Base-by-base conservation (phyloP, 2,329 filamentous ascomycete species). In the Colletotrichum sp. region DNA sequence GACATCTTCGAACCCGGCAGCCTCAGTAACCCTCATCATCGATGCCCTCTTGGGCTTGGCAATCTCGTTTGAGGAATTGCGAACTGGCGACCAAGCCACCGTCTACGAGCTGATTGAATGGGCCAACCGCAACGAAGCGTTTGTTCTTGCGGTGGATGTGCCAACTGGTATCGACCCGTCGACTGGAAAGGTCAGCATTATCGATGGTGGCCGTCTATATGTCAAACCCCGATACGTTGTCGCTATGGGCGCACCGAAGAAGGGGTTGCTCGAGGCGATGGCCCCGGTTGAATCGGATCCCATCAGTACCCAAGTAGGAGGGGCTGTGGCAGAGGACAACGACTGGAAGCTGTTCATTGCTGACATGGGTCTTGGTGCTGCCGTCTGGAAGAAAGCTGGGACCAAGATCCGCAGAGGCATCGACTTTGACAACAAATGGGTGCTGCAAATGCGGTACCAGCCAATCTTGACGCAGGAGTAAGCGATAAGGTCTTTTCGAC, bases 61-160 rank as follows among this genome's bases (percentile, higher is more conserved):
- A 60, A 92, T 96, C 72, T 94, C 95, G 4, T 98, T 98, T 81
- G 96, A 98, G 79, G 95, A 98, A 80, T 89, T 99, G 32, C 92
- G 95, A 44, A 94, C 93, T 3, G 94, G 94, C 18, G 95, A 98
- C 79, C 95, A 98, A 82, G 93, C 94, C 5, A 94, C 94, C 0
- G 95, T 95, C 0, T 96, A 98, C 81, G 94, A 98, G 82, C 91
- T 98, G 81, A 97, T 98, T 81, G 94, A 96, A 78, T 99, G 96
- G 96, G 94, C 95, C 4, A 99, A 98, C 82, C 94, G 96, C 78
- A 95, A 94, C 82, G 95, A 96, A 78, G 93, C 95, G 1, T 93
- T 94, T 74, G 94, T 97, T 5, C 87, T 99, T 24, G 95, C 96
- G 0, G 92, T 99, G n/a, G 96, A 98, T 82, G 92, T 98, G 8